Base-by-base conservation (phyloP, 1,284 basidiomycete genomes). In the Tranzscheliella williamsii region DNA sequence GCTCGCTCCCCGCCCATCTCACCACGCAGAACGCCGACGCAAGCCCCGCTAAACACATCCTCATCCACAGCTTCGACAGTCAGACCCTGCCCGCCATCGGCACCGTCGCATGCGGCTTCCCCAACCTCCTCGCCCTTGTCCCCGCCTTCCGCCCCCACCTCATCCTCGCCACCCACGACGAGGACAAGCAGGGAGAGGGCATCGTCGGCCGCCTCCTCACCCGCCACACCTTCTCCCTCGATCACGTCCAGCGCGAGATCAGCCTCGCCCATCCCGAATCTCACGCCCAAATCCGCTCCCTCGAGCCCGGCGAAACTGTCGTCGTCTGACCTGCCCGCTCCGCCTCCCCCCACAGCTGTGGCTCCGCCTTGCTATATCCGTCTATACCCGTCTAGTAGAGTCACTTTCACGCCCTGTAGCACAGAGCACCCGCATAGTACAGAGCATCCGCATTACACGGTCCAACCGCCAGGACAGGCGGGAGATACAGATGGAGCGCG, bases 31-130 rank as follows among this genome's bases (percentile, higher is more conserved):
- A 29, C 8, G 11, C 7, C 17, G 5, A 20, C 24, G 5, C 11
- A 15, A 39, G 5, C 5, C 5, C 18, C 7, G 27, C 17, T 6
- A 22, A 38, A 4, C 24, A 43, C 11, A 29, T 64, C 12, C 35
- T 64, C 12, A 37, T 64, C 24, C 61, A 64, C 38, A 54, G 54
- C 44, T 64, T 64, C 22, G 54, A 64, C 34, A 38, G 51, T 4
- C 61, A 64, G 29, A 48, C 47, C 3, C 44, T 64, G 9, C 61
- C 61, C 0, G 7, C 50, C n/a, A 47, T 64, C 34, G 61, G 61
- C 9, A 27, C 23, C 2, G 55, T 64, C 1, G 42, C 61, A 0
- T 58, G 50, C 15, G 61, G 55, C 2, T 47, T 58, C 6, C 61
- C 55, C 12, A 64, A 64, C 41, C 26, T 58, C 16, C 24, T 50